Conservation (phyloP, 83 land plant genomes). For the Diphasiastrum complanatum region DNA sequence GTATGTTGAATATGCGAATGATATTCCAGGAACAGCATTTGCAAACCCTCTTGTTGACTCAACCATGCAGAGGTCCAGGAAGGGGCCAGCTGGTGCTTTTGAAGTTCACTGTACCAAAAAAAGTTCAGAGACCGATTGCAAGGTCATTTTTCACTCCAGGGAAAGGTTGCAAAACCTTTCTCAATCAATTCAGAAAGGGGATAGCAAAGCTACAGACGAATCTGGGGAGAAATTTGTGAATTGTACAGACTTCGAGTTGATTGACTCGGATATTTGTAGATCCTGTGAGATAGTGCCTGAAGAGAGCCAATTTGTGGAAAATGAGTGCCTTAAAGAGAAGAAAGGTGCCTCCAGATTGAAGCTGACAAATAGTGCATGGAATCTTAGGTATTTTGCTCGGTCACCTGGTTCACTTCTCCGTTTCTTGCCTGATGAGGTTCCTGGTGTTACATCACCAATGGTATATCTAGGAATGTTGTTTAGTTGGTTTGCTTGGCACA, state of each 20-base stretch:
- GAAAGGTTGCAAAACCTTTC: too few species aligned
- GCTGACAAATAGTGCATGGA: constrained; percentile 4
- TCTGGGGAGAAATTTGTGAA: too few species aligned
- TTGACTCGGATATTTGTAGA: too few species aligned
- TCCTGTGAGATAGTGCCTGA: too few species aligned
- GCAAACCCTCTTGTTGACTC: not conserved
- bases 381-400: constrained; percentile 5
- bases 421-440: constrained; percentile 12
- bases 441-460: constrained; percentile 14
- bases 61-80: too few species aligned
- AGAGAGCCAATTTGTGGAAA: too few species aligned
- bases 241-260: too few species aligned
- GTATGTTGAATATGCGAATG: not conserved
- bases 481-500: constrained; percentile 17
- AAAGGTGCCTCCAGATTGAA: too few species aligned
- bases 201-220: not conserved
- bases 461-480: constrained; percentile 13
- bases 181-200: not conserved
- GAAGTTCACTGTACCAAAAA: too few species aligned
- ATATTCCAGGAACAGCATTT: not conserved
- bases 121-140: too few species aligned
- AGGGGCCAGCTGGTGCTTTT: not conserved
- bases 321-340: too few species aligned
- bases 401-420: constrained; percentile 2
- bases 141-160: too few species aligned